Base-by-base conservation (phyloP, 371 early-diverging fungal genomes). In the Mycotypha africana region DNA sequence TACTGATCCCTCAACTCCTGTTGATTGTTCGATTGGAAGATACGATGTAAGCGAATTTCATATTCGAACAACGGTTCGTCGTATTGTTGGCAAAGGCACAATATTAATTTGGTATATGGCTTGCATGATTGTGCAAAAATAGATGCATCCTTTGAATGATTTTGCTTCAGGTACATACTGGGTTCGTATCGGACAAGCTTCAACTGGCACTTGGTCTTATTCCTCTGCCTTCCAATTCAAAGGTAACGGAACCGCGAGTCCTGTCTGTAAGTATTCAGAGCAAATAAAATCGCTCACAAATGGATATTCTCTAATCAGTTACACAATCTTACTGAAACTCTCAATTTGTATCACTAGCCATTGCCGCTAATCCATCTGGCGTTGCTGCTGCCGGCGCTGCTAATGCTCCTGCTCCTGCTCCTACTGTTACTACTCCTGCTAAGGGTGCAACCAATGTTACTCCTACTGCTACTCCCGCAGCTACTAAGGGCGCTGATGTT, bases 91-190 rank as follows among this genome's bases (percentile, higher is more conserved):
- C n/a, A n/a, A n/a, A n/a, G n/a, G n/a, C n/a, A n/a, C n/a, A n/a
- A n/a, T n/a, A n/a, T n/a, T n/a, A n/a, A n/a, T n/a, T n/a, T n/a
- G n/a, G n/a, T n/a, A n/a, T n/a, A n/a, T n/a, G n/a, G n/a, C n/a
- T n/a, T n/a, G n/a, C n/a, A n/a, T n/a, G n/a, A n/a, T n/a, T n/a
- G n/a, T n/a, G n/a, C n/a, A n/a, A 22, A 3, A 10, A 11, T 59
- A 70, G 71, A 72, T 72, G 28, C 39, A 60, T 43, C 72, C 72
- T 25, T 58, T 72, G 53, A 65, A 63, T 36, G 68, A 72, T 42
- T 72, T 72, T 54, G 59, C 58, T n/a, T 1, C 57, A 37, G 72
- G 72, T 39, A 28, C 58, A n/a, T 72, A 72, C 53, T 72, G 58
- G 48, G 56, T 72, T 48, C 72, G 72, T 57, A 67, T 72, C 39